Base-by-base conservation (phyloP, 2,329 filamentous ascomycete species). In the Trichoderma sp. region DNA sequence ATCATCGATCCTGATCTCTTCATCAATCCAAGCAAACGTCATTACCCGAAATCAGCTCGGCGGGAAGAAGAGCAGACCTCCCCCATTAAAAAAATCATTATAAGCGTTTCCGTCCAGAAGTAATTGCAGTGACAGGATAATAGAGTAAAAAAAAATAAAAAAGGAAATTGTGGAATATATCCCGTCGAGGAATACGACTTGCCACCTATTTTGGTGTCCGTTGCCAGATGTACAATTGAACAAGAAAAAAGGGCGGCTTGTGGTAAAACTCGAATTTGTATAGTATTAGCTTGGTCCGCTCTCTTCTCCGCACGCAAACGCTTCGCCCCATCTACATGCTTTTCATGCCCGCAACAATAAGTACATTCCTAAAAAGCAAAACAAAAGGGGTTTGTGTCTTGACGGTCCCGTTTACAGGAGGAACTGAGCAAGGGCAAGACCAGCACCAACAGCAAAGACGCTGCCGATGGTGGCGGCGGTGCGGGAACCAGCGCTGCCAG, bases 231-330 rank as follows among this genome's bases (percentile, higher is more conserved):
- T 57, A 67, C 50, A 53, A 61, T 8, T 52, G 45, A 54, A 52
- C 29, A 35, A 19, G 50, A 34, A 42, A 19, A 67, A 69, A 76
- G 17, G 54, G 61, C 73, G 67, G 70, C 72, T 72, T 39, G 45
- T 60, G 34, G 10, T n/a, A 58, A 68, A 72, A 72, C 71, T 75
- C 71, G 73, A 75, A 75, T 69, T 63, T 71, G 70, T 76, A 73
- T 71, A 70, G 58, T 74, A 76, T 76, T 76, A 77, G 68, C 61
- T 71, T 72, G 73, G 70, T 71, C 71, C 74, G 75, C 75, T 75
- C 71, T 73, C 70, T 61, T 68, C 60, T 64, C 60, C 71, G 34
- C 68, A 68, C 70, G 72, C 68, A 61, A 61, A 66, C 53, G 17
- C 37, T 39, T 42, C 15, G 63, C 52, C 61, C 52, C 69, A 69